These are phyloP conservation scores for Jaapia argillacea DNA, from an alignment of 768 basidiomycete species.

Conservation along the genomic window DNA sequence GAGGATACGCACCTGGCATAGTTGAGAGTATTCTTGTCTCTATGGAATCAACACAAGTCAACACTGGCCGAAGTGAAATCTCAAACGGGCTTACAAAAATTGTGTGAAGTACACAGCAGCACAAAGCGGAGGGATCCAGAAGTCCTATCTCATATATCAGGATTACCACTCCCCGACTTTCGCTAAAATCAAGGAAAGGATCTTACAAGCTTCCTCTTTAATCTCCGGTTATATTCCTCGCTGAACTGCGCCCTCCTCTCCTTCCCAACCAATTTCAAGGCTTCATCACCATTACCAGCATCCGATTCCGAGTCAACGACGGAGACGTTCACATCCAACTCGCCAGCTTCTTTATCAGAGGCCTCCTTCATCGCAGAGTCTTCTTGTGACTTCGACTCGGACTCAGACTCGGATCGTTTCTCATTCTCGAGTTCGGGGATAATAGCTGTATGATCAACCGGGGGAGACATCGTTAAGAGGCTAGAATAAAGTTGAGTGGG, in stretches of 20 bases:
- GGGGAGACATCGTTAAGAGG: too few species aligned
- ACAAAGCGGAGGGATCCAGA: slow-evolving; percentile 42
- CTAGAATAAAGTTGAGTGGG: too few species aligned
- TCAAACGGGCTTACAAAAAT: slow-evolving; percentile 34
- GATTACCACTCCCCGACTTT: too few species aligned
- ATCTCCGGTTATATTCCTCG: slow-evolving; percentile 47
- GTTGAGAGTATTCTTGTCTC: slow-evolving; percentile 62
- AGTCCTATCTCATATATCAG: slow-evolving; percentile 26
- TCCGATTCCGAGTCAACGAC: too few species aligned
- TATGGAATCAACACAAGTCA: slow-evolving; percentile 13
- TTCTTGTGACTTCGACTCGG: too few species aligned
- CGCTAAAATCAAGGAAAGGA: too few species aligned
- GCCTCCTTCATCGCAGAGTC: too few species aligned
- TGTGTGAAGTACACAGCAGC: slow-evolving; percentile 64
- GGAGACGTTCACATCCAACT: too few species aligned
- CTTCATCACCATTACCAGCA: slow-evolving; percentile 40
- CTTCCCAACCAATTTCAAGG: slow-evolving; percentile 46
- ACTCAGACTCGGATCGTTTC: too few species aligned
- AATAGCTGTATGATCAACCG: too few species aligned
- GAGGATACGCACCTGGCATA: slow-evolving; percentile 43
- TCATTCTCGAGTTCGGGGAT: too few species aligned
- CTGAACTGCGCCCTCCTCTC: slow-evolving; percentile 41
- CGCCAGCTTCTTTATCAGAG: too few species aligned
- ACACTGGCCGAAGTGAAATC: background rate
- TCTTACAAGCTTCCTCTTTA: slow-evolving; percentile 49